phyloP scores from a whole-genome alignment of 352 stramenopile genomes.

The Phytophthora palmivora region DNA sequence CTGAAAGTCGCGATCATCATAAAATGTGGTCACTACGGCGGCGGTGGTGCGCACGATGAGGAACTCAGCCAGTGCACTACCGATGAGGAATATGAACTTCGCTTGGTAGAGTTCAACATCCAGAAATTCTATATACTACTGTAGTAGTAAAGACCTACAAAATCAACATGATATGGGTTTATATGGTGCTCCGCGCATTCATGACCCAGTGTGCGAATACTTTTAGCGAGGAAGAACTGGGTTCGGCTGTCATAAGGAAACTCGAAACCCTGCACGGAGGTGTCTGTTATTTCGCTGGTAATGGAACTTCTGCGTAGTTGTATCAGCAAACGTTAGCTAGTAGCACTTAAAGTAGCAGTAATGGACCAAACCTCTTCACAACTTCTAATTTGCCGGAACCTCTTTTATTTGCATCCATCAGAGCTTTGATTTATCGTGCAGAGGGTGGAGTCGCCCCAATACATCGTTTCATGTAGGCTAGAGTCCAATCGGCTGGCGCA shows the following conservation, averaged over 20 bases:
- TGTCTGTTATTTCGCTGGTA: conserved; percentile 45
- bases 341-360: no score
- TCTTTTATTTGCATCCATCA: neutral
- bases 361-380: conserved; percentile 11
- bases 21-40: conserved; percentile 92
- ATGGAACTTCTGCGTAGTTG: conserved; percentile 22
- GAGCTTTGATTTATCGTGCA: conserved; percentile 11
- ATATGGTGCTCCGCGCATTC: conserved; percentile 73
- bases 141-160: conserved; percentile 92
- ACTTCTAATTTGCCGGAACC: neutral
- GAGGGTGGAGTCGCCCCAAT: conserved; percentile 1
- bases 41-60: conserved; percentile 69
- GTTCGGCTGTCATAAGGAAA: conserved; percentile 56
- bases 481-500: conserved; percentile 33
- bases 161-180: conserved; percentile 83
- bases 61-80: no score
- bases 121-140: no score
- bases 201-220: conserved; percentile 80
- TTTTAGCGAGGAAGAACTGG: conserved; percentile 57
- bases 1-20: conserved; percentile 93
- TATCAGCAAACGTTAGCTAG: conserved; percentile 1
- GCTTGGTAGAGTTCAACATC: conserved; percentile 87
- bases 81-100: conserved; percentile 39
- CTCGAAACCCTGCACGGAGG: conserved; percentile 35
- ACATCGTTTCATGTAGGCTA: conserved; percentile 36